Percentiles rank a stretch among this genome's conserved stretches.
These are phyloP conservation scores for Aspergillus neoniger DNA, from an alignment of 2,329 filamentous ascomycete genomes.

Conservation along the genomic window DNA sequence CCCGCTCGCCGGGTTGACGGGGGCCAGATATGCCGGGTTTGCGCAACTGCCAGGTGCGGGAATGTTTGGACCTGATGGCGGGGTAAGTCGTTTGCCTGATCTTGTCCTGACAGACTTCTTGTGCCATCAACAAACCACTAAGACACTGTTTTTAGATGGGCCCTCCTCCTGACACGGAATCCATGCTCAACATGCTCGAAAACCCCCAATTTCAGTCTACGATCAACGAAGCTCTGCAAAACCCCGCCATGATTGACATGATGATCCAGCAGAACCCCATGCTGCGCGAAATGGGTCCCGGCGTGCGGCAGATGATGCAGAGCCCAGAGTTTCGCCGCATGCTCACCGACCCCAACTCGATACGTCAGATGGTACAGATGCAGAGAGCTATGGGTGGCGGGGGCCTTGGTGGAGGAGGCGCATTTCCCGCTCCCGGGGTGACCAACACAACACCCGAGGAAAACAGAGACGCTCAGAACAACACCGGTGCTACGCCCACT, in stretches of 20 bases:
- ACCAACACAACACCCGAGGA: constrained; percentile 79
- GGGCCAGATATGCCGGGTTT: constrained; percentile 90
- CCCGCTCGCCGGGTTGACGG: constrained; percentile 84
- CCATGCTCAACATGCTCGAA: constrained; percentile 79
- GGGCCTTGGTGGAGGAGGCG: constrained; percentile 50
- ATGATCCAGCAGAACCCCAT: constrained; percentile 91
- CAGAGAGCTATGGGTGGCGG: constrained; percentile 64
- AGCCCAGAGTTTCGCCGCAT: constrained; percentile 87
- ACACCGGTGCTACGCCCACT: constrained; percentile 48
- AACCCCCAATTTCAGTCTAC: constrained; percentile 83
- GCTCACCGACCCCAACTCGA: constrained; percentile 86
- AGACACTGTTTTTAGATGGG: constrained; percentile 68
- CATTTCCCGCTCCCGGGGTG: constrained; percentile 86
- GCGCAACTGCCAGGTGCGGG: constrained; percentile 83
- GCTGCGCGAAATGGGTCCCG: constrained; percentile 68
- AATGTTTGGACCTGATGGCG: constrained; percentile 91
- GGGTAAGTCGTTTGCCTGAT: constrained; percentile 62
- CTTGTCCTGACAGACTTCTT: background rate
- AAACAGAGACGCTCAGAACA: constrained; percentile 39
- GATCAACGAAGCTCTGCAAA: constrained; percentile 93
- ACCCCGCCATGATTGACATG: constrained; percentile 91
- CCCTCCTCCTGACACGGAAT: constrained; percentile 76
- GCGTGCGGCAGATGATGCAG: constrained; percentile 80
- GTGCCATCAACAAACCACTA: constrained; percentile 13
- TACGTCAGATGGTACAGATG: constrained; percentile 81